These are phyloP conservation scores for Magnolia sinica DNA, from an alignment of 164 flowering plant species.

Conservation along the genomic window DNA sequence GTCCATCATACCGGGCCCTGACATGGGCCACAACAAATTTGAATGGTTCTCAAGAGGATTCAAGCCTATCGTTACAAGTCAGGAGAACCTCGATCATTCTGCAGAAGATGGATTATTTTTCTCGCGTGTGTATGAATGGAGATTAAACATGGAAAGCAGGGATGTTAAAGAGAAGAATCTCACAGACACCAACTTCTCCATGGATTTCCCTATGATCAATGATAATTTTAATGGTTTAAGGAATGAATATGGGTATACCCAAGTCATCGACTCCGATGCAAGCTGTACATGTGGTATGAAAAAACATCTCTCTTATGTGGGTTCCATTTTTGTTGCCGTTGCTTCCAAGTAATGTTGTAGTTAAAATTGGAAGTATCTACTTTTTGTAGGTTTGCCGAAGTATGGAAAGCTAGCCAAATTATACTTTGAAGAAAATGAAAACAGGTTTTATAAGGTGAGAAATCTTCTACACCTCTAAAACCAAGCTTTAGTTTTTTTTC, in stretches of 20 bases:
- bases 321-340: background rate
- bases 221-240: conserved; percentile 29
- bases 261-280: conserved; percentile 36
- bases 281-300: conserved; percentile 46
- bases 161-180: conserved; percentile 44
- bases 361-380: no score
- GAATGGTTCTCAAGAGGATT: conserved; percentile 58
- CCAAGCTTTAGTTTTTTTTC: background rate
- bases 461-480: background rate
- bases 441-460: conserved; percentile 3
- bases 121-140: conserved; percentile 47
- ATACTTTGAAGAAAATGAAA: conserved; percentile 27
- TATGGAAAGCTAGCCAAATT: conserved; percentile 61
- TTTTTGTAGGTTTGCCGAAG: conserved; percentile 37
- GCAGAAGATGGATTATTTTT: conserved; percentile 28
- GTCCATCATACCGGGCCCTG: conserved; percentile 65
- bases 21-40: conserved; percentile 37
- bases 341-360: no score
- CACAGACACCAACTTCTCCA: conserved; percentile 31
- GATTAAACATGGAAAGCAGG: conserved; percentile 48
- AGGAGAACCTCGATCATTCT: background rate
- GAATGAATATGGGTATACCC: conserved; percentile 49
- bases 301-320: background rate
- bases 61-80: conserved; percentile 15
- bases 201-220: conserved; percentile 63